Conservation (phyloP, 2,329 filamentous ascomycete genomes). For the Neocatenulostroma microsporum region DNA sequence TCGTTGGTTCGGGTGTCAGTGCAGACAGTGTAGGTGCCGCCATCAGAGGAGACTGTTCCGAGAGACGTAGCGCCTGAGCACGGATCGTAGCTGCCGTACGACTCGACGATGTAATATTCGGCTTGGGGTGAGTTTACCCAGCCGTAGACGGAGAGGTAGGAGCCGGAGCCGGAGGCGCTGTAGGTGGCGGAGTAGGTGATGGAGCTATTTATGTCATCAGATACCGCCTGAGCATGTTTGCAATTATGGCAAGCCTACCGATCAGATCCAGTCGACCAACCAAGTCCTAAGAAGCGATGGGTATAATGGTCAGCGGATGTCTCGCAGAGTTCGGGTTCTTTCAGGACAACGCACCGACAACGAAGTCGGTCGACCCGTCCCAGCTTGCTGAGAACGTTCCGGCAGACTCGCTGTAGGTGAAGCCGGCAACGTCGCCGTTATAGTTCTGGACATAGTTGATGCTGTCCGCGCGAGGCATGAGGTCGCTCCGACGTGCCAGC, state of each 20-base stretch:
- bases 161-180: conserved; percentile 36
- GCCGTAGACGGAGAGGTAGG: conserved; percentile 50
- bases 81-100: conserved; percentile 40
- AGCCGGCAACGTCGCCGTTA: background rate
- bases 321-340: too few species aligned
- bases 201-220: conserved; percentile 4
- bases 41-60: conserved; percentile 32
- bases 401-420: background rate
- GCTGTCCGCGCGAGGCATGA: too few species aligned
- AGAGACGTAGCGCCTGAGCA: conserved; percentile 13
- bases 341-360: conserved; percentile 9
- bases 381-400: background rate
- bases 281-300: conserved; percentile 16
- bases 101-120: conserved; percentile 53
- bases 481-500: too few species aligned
- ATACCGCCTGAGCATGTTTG: background rate
- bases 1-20: conserved; percentile 29
- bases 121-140: conserved; percentile 47
- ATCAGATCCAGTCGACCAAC: conserved; percentile 15
- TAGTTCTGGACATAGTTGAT: too few species aligned
- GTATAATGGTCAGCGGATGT: too few species aligned
- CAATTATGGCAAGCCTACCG: conserved; percentile 6
- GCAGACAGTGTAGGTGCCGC: conserved; percentile 33
- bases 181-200: conserved; percentile 28
- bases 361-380: background rate